Base-by-base conservation (phyloP, 2,329 filamentous ascomycete genomes). In the Alternaria hordeiaustralica region DNA sequence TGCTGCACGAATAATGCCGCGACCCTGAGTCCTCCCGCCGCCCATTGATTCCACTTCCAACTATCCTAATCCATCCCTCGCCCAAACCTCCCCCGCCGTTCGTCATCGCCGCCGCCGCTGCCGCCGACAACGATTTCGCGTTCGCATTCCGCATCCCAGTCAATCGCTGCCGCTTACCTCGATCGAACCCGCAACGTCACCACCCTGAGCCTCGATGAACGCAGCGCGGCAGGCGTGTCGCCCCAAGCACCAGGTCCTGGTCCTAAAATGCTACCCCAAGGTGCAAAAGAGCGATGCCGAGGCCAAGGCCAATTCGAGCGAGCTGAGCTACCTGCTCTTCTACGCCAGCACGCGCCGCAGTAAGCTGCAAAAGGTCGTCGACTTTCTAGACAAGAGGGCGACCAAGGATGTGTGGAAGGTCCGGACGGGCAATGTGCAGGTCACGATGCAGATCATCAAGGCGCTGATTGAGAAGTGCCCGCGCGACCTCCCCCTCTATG, bases 281-380 rank as follows among this genome's bases (percentile, higher is more conserved):
- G 94, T 92, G 68, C 92, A 92, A 69, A 98, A 97, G 83, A 93
- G 93, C 72, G 75, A 80, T 66, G 91, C 94, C 78, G 93, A 97
- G 75, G 93, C 97, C 77, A 96, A 95, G 82, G 94, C 96, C 47
- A 98, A 98, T 82, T 93, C 93, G 70, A 97, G 93, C 82, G 96
- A 99, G 85, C 88, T 99, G 67, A 97, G 93, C 82, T 98, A 98
- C 79, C 88, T 99, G 69, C 89, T 98, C 58, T 98, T 97, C 86
- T 98, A 99, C 84, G 94, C 93, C 65, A 96, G 92, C 78, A 97
- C 94, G 72, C 92, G 95, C 64, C 90, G 93, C 69, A 95, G 92
- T 82, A 99, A 98, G 86, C 89, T 98, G 73, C 93, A 96, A 76
- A 99, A 99, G 83, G 94, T 99, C 71, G 94, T 93, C 80, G 90